phyloP scores from a whole-genome alignment of 2,329 filamentous ascomycete genomes.

The Dactylella cylindrospora region DNA sequence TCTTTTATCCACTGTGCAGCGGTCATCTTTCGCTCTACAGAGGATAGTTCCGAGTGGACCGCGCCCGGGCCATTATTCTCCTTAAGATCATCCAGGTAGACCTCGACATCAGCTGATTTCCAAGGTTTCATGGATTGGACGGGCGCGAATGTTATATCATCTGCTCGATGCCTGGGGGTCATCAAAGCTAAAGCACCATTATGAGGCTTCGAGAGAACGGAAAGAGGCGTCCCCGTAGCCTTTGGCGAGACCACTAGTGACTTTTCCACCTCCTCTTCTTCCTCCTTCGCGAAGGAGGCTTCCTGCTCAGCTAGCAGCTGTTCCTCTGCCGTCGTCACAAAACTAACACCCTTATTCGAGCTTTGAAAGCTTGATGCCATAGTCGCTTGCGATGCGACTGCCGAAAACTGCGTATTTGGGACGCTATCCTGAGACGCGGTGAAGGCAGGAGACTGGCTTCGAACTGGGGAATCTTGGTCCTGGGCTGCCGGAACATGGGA shows the following conservation, averaged over 20 bases:
- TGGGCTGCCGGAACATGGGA: not conserved
- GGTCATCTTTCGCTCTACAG: slow-evolving; percentile 81
- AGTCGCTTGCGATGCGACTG: slow-evolving; percentile 22
- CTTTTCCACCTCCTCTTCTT: not conserved
- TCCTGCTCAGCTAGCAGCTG: not conserved
- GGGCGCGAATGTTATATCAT: slow-evolving; percentile 16
- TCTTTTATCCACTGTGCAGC: slow-evolving; percentile 89
- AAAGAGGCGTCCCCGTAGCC: slow-evolving; percentile 11
- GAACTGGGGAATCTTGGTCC: not conserved
- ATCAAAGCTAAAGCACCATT: slow-evolving; percentile 20
- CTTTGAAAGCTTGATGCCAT: slow-evolving; percentile 33
- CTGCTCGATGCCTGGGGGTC: slow-evolving; percentile 16
- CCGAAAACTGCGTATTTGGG: slow-evolving; percentile 36
- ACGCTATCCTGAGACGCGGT: slow-evolving; percentile 35
- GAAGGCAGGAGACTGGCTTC: not conserved
- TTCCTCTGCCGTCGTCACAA: slow-evolving; percentile 10
- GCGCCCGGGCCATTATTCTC: slow-evolving; percentile 58
- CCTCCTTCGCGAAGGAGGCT: not conserved
- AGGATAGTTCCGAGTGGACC: slow-evolving; percentile 65
- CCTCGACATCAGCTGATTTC: slow-evolving; percentile 21
- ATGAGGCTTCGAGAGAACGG: slow-evolving; percentile 13
- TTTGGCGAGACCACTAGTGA: slow-evolving; percentile 9
- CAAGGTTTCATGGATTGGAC: slow-evolving; percentile 36
- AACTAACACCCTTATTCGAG: slow-evolving; percentile 29
- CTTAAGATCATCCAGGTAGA: slow-evolving; percentile 45